Percentiles rank a stretch among this genome's conserved stretches.
phyloP scores from a whole-genome alignment of 257 asterid species.

The Solanum infundibuliforme region DNA sequence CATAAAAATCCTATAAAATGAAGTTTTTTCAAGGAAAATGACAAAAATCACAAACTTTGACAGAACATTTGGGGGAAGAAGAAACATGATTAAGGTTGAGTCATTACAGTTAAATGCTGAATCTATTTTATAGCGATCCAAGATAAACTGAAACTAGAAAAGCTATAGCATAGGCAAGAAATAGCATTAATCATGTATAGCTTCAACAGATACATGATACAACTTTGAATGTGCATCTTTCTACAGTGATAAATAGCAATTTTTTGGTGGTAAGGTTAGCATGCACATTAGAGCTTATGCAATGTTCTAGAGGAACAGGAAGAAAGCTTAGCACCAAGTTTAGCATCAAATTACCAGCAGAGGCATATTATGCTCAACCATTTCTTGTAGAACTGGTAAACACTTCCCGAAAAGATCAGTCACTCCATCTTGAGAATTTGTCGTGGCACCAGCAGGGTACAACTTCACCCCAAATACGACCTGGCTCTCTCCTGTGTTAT shows the following conservation, averaged over 20 bases:
- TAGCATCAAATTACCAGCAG: conserved; percentile 45
- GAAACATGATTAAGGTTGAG: background rate
- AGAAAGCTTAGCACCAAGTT: background rate
- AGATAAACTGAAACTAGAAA: background rate
- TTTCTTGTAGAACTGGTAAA: conserved; percentile 86
- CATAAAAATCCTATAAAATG: background rate
- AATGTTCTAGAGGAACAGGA: background rate
- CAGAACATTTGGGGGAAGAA: background rate
- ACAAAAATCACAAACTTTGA: background rate
- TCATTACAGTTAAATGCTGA: background rate
- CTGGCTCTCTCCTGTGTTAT: conserved; percentile 64
- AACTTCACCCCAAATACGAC: conserved; percentile 74
- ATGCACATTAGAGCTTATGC: background rate
- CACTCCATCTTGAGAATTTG: conserved; percentile 98
- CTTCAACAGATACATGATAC: background rate
- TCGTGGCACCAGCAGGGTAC: conserved; percentile 98
- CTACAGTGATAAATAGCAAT: background rate
- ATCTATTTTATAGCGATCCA: background rate
- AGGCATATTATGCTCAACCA: conserved; percentile 83
- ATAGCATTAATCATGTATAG: background rate
- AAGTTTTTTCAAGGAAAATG: background rate
- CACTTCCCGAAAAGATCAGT: conserved; percentile 93
- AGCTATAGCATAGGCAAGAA: background rate
- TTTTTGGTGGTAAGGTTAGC: background rate
- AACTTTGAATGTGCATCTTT: background rate